Evolutionary conservation across 441 rosid species (phyloP).

Genomic region (Biscutella laevigata): DNA sequence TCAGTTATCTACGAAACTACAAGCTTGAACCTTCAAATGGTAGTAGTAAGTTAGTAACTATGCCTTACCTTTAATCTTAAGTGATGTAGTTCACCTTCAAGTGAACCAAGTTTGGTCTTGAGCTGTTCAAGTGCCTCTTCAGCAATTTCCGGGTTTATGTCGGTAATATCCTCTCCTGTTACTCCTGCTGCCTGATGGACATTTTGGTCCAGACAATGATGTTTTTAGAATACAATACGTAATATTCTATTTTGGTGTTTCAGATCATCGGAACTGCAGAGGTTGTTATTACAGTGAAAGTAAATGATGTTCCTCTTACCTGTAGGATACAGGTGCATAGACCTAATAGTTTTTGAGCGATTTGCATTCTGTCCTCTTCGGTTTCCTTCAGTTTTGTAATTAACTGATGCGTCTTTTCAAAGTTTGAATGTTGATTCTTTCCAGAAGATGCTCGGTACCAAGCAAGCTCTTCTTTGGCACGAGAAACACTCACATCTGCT

Average conservation of each 20-base stretch:
- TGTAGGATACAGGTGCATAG: conserved; percentile 65
- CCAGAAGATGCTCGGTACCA: conserved; percentile 60
- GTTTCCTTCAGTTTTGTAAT: conserved; percentile 60
- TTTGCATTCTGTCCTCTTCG: conserved; percentile 57
- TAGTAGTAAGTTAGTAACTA: no score
- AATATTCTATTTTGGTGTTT: neutral
- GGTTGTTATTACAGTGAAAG: neutral
- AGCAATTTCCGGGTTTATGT: conserved; percentile 52
- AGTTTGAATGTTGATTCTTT: conserved; percentile 36
- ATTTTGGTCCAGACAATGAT: neutral
- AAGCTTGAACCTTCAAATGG: neutral
- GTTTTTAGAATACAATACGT: neutral
- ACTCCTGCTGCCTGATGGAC: conserved; percentile 22
- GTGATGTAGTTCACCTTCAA: conserved; percentile 66
- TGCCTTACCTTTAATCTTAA: conserved; percentile 47
- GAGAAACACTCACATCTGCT: conserved; percentile 50
- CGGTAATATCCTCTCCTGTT: conserved; percentile 34
- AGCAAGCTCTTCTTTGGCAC: conserved; percentile 81
- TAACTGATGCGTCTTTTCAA: conserved; percentile 50
- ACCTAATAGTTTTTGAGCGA: conserved; percentile 57
- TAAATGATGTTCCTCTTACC: conserved; percentile 30
- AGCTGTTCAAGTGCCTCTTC: conserved; percentile 78
- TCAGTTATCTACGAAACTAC: neutral
- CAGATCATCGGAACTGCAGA: neutral
- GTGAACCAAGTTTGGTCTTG: conserved; percentile 40